phyloP scores from a whole-genome alignment of 176 grass and related monocot genomes.

The Bonia amplexicaulis region DNA sequence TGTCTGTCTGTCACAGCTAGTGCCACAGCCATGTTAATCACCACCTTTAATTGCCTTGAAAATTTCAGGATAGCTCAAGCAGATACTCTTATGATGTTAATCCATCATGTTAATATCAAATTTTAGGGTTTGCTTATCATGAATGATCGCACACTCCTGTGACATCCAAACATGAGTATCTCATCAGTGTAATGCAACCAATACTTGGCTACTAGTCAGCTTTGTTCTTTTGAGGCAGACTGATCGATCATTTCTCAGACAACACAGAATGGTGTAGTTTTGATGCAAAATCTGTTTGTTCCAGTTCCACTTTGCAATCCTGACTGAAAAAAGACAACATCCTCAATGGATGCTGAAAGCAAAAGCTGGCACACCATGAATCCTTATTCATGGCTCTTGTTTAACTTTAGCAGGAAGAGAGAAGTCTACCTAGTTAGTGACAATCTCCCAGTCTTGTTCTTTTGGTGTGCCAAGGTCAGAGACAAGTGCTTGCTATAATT shows the following conservation, averaged over 20 bases:
- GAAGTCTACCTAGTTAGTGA: background rate
- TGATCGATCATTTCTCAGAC: background rate
- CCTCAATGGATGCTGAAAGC: conserved; percentile 15
- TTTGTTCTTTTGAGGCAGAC: conserved; percentile 15
- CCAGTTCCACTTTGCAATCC: conserved; percentile 7
- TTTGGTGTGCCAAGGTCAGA: background rate
- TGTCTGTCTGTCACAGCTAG: background rate
- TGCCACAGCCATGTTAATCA: background rate
- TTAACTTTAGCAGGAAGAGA: conserved; percentile 9
- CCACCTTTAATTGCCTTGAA: background rate
- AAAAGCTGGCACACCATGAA: conserved; percentile 13
- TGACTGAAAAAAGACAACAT: background rate
- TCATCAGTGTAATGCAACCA: background rate
- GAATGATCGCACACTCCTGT: background rate
- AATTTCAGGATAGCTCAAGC: background rate
- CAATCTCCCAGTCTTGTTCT: conserved; percentile 10
- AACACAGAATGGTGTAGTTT: background rate
- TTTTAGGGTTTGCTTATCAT: background rate
- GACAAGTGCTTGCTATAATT: conserved; percentile 34
- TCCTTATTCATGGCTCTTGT: background rate
- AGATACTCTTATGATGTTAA: background rate
- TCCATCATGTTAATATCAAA: background rate
- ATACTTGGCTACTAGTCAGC: background rate
- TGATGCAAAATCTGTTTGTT: background rate
- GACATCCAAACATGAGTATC: background rate